A percentile compares a stretch with the other conserved stretches of the same genome.
These are phyloP conservation scores for Fusarium haematococcum DNA, from an alignment of 2,329 filamentous ascomycete genomes.

Conservation along the genomic window DNA sequence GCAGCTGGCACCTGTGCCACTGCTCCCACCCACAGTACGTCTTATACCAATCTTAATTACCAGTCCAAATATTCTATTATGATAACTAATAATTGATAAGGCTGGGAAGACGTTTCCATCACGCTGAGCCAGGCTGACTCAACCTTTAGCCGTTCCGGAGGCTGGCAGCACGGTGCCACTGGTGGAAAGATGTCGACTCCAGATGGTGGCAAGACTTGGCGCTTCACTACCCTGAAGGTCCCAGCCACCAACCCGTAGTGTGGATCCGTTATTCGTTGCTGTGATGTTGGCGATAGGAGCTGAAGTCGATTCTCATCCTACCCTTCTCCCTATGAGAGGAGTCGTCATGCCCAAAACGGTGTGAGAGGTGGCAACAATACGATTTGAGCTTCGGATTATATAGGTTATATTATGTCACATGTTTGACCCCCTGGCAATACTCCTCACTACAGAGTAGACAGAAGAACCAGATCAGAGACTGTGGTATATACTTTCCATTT, in stretches of 20 bases:
- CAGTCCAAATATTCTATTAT: too few species aligned
- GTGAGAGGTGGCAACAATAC: not conserved
- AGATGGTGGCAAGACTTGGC: slow-evolving; percentile 18
- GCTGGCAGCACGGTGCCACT: slow-evolving; percentile 15
- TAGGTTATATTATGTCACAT: not conserved
- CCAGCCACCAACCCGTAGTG: slow-evolving; percentile 3
- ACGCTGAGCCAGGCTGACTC: slow-evolving; percentile 5
- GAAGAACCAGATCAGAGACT: not conserved
- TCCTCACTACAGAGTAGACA: not conserved
- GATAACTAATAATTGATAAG: not conserved
- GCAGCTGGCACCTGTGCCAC: slow-evolving; percentile 9
- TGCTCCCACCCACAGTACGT: slow-evolving; percentile 12
- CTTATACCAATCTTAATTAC: too few species aligned
- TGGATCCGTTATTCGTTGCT: not conserved
- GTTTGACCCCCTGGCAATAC: not conserved
- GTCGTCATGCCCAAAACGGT: not conserved
- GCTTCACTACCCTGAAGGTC: slow-evolving; percentile 2
- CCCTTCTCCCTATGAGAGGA: not conserved
- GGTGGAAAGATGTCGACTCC: slow-evolving; percentile 18
- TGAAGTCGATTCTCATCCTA: not conserved
- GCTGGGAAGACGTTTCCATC: slow-evolving; percentile 21
- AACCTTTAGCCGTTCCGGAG: slow-evolving; percentile 1
- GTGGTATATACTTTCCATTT: not conserved
- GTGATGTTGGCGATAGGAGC: not conserved
- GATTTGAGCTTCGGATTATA: not conserved